A percentile compares a stretch with the other conserved stretches of the same genome.
phyloP scores from a whole-genome alignment of 2,329 filamentous ascomycete genomes.

The Aureobasidium sp. region DNA sequence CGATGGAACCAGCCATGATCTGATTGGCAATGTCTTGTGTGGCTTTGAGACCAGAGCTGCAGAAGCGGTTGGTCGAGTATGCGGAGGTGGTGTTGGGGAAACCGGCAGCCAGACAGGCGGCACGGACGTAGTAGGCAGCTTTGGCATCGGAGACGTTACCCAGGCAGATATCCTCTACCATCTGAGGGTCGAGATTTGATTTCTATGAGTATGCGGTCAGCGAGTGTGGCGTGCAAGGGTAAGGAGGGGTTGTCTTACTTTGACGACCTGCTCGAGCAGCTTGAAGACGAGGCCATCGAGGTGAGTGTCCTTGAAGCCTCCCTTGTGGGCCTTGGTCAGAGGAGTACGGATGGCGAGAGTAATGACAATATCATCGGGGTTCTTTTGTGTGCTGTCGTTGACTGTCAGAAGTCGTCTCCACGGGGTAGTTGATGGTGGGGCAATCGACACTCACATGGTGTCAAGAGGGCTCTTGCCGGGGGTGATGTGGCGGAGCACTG shows the following conservation, averaged over 20 bases:
- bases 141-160: conserved; percentile 86
- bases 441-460: conserved; percentile 56
- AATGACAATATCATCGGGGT: conserved; percentile 93
- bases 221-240: background rate
- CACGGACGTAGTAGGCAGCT: conserved; percentile 84
- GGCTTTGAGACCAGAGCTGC: conserved; percentile 91
- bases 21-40: conserved; percentile 90
- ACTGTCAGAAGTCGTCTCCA: conserved; percentile 15
- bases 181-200: conserved; percentile 27
- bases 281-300: conserved; percentile 83
- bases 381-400: conserved; percentile 68
- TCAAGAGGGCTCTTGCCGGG: conserved; percentile 61
- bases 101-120: conserved; percentile 80
- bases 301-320: conserved; percentile 88
- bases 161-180: conserved; percentile 66
- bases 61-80: conserved; percentile 88
- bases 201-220: conserved; percentile 15
- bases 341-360: conserved; percentile 87
- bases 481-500: conserved; percentile 78
- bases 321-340: conserved; percentile 80
- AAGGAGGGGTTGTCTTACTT: background rate
- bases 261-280: conserved; percentile 58
- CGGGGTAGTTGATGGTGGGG: conserved; percentile 53
- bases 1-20: conserved; percentile 72
- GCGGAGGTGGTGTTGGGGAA: conserved; percentile 85